These are phyloP conservation scores for Diversispora epigaea DNA, from an alignment of 192 early-diverging fungal species.

Conservation along the genomic window DNA sequence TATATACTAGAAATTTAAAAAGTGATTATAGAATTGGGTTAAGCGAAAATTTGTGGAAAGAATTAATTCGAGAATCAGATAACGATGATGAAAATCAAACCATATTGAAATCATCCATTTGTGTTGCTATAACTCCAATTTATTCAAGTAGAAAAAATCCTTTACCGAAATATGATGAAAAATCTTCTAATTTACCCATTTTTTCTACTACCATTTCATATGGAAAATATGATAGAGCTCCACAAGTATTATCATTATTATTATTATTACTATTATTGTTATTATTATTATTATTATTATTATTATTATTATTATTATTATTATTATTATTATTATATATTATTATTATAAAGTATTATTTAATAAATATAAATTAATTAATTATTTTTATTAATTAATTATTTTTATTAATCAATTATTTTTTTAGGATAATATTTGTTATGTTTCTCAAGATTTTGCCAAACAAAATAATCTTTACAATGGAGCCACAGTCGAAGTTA, in stretches of 20 bases:
- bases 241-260: no score
- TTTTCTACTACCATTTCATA: constrained; percentile 3
- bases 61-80: constrained; percentile 3
- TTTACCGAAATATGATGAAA: neutral
- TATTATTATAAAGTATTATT: neutral
- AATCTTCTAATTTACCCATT: neutral
- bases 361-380: neutral
- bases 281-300: constrained; percentile 1
- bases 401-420: neutral
- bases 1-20: neutral
- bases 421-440: constrained; percentile 18
- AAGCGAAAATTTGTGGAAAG: constrained; percentile 14
- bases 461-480: constrained; percentile 9
- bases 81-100: neutral
- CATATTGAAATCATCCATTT: neutral
- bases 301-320: neutral
- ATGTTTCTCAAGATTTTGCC: constrained; percentile 19
- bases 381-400: neutral
- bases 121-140: neutral
- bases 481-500: constrained; percentile 33
- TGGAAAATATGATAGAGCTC: neutral
- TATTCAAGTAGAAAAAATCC: neutral
- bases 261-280: neutral
- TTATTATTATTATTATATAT: neutral
- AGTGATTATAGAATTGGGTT: neutral